Evolutionary conservation across 2,329 filamentous ascomycete species (phyloP), one percentile per base, ranked within the genome.

Genomic region (Colletotrichum lindemuthianum): DNA sequence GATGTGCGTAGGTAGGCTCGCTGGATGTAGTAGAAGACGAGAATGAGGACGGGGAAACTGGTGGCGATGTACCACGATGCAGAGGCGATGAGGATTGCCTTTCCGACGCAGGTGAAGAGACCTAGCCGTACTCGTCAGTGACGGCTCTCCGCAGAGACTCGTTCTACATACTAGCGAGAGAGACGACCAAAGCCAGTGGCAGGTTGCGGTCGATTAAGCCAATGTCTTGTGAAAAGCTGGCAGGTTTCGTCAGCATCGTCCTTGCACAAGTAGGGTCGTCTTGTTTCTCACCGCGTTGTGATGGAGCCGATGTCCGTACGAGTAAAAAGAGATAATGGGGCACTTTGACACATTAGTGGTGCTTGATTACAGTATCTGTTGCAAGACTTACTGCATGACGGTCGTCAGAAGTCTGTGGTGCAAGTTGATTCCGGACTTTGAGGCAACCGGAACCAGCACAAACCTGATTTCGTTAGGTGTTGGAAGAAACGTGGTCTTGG

Each of bases 1-100:
- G 79, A 82, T 1, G 79, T 82, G 37, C 75, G 73, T 0, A 82
- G 76, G 54, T 81, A 81, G 34, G 73, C 76, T 8, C 73, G 72
- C 64, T 80, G 78, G 24, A 76, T 60, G n/a, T 69, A 52, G 56
- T 73, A 78, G 24, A 77, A 65, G 8, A 69, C 60, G 2, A 70
- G 54, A 5, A 72, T 47, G 9, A 72, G 63, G 70, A 67, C 6
- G 70, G 73, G 49, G 71, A 68, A 77, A 5, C 75, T 76, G n/a
- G 77, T 75, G 7, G 75, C 77, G 2, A 77, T 75, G 59, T 80
- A 81, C 67, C 72, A 75, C 0, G 79, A 78, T 12, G 77, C 74
- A 1, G 76, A 73, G 5, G 74, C 74, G 36, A 82, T 77, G 2
- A 81, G 72, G 6, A 74, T 73, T 64, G 79, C 77, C 65, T 81